Evolutionary conservation across 371 early-diverging fungal genomes (phyloP), one percentile per base, ranked within the genome.

Genomic region (Mucor saturninus): DNA sequence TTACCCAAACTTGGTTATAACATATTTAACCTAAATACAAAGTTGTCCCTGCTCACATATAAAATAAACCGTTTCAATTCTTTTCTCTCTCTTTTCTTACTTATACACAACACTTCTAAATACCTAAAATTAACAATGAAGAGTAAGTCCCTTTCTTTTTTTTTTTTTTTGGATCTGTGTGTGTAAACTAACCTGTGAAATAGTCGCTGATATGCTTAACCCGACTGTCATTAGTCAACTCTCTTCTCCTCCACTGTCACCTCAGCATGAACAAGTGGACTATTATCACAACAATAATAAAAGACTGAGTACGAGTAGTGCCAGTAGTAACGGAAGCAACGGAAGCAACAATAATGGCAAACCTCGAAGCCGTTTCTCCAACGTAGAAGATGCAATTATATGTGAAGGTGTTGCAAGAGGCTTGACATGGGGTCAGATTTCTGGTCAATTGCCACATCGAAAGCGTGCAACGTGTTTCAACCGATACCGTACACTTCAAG

Each of bases 381-480:
- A 76, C 31, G 42, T 72, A 4, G 81, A 81, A 61, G 81, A 81
- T 57, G 66, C 76, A 3, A 76, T 81, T 35, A 81, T 81, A 28
- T 78, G 81, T 51, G 74, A 81, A 52, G 81, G 81, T 50, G 81
- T 81, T 11, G 77, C 76, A 15, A 72, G 69, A 64, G 79, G 79
- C 15, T 59, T 81, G 38, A 78, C 81, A 10, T 81, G 81, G 81
- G 81, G 81, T 6, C 79, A 81, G 61, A 81, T 81, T 32, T 81
- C 81, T 28, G 68, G 74, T 11, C 79, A 76, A 57, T 57, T 81
- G n/a, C 81, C 81, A 42, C 81, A 81, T 54, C 75, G 81, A 31
- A 81, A 81, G 59, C 76, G 81, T 50, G 81, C 81, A 15, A 81
- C 81, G 32, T 81, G 81, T 46, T 81, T 81, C 55, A 81, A 81